These are phyloP conservation scores for Acacia crassicarpa DNA, from an alignment of 306 rosid species.

Conservation along the genomic window DNA sequence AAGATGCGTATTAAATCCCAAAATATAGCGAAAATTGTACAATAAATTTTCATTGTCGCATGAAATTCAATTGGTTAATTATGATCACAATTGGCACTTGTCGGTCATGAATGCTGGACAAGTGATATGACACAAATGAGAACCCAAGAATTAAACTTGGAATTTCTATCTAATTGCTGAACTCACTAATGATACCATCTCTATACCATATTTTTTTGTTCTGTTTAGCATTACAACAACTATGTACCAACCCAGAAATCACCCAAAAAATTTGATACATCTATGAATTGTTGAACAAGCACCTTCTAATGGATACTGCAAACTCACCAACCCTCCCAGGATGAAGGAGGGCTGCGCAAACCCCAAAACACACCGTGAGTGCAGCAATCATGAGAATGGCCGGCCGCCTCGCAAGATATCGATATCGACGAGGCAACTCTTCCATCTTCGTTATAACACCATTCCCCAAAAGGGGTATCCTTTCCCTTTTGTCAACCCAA, in stretches of 20 bases:
- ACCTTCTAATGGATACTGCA: slow-evolving; percentile 77
- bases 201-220: background rate
- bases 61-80: background rate
- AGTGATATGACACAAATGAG: slow-evolving; percentile 1
- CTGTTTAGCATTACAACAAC: slow-evolving; percentile 44
- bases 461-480: slow-evolving; percentile 51
- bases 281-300: slow-evolving; percentile 54
- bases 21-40: background rate
- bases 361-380: slow-evolving; percentile 67
- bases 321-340: slow-evolving; percentile 71
- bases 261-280: slow-evolving; percentile 11
- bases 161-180: background rate
- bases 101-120: background rate
- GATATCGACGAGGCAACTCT: slow-evolving; percentile 45
- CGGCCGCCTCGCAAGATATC: slow-evolving; percentile 39
- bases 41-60: background rate
- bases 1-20: background rate
- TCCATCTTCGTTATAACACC: slow-evolving; percentile 47
- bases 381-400: slow-evolving; percentile 52
- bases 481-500: slow-evolving; percentile 44
- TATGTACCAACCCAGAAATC: slow-evolving; percentile 36
- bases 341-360: slow-evolving; percentile 78
- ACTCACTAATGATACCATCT: background rate
- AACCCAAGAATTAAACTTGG: slow-evolving; percentile 19
- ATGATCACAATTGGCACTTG: background rate